Percentiles rank a stretch among this genome's conserved stretches.
phyloP scores from a whole-genome alignment of 805 yeast genomes.

The Starmerella stellata region DNA sequence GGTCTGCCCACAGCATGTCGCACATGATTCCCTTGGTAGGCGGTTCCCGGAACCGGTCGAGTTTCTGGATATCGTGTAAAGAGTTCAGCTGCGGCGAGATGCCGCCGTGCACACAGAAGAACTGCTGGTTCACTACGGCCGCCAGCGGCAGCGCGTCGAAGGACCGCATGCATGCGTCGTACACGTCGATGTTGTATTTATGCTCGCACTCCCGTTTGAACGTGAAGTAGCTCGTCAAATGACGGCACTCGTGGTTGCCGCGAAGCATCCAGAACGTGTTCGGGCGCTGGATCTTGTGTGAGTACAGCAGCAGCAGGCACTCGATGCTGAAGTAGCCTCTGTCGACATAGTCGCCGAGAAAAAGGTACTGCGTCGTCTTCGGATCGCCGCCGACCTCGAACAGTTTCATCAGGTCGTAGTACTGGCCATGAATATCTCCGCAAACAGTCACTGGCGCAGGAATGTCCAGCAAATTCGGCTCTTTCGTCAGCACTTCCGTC shows the following conservation, averaged over 20 bases:
- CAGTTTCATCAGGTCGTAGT: slow-evolving; percentile 69
- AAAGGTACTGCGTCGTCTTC: slow-evolving; percentile 51
- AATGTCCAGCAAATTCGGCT: slow-evolving; percentile 62
- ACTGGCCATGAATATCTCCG: slow-evolving; percentile 97
- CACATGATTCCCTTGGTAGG: slow-evolving; percentile 90
- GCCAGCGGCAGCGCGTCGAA: slow-evolving; percentile 82
- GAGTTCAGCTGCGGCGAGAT: slow-evolving; percentile 66
- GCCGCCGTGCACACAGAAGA: slow-evolving; percentile 94
- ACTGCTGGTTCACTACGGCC: slow-evolving; percentile 83
- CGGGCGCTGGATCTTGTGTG: slow-evolving; percentile 63
- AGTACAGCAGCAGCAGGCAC: slow-evolving; percentile 44
- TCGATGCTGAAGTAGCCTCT: slow-evolving; percentile 84
- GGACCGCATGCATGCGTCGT: slow-evolving; percentile 55
- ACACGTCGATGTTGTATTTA: slow-evolving; percentile 48
- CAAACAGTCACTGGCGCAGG: slow-evolving; percentile 92
- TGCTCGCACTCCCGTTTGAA: slow-evolving; percentile 79
- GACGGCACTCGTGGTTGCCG: slow-evolving; percentile 91
- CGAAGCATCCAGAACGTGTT: slow-evolving; percentile 60
- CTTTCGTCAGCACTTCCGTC: slow-evolving; percentile 40
- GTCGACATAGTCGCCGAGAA: slow-evolving; percentile 89
- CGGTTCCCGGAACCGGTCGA: slow-evolving; percentile 77
- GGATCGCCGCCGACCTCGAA: slow-evolving; percentile 93
- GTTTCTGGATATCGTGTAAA: slow-evolving; percentile 44
- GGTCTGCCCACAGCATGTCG: slow-evolving; percentile 92
- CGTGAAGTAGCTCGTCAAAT: slow-evolving; percentile 83